Base-by-base conservation (phyloP, 2,329 filamentous ascomycete genomes). In the Verticillium nubilum region DNA sequence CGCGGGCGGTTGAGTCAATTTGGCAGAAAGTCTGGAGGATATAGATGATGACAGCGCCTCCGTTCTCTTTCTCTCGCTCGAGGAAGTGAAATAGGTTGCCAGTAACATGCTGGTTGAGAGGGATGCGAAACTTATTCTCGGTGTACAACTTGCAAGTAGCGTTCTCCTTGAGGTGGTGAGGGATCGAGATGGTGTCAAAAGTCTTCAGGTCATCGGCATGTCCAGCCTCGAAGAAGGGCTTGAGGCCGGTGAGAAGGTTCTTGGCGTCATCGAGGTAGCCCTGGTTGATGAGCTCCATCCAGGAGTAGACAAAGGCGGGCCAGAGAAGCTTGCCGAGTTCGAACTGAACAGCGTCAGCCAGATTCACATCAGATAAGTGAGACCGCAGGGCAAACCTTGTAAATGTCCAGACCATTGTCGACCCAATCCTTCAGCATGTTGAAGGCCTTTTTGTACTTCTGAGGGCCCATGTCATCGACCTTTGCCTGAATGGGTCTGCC, bases 271-370 rank as follows among this genome's bases (percentile, higher is more conserved):
- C 84, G 1, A 84, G 77, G 66, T 89, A 92, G 63, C 86, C 86
- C 61, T 91, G 85, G 33, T 80, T 80, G 28, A 96, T 83, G 59
- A 98, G 83, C 60, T 91, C 87, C 27, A 99, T 79, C 70, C 90
- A 97, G 0, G 91, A 95, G 74, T 99, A 96, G 56, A 98, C 90
- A 69, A 97, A 98, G 0, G 96, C 78, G 0, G 95, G 95, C 92
- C 95, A 99, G 17, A 97, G 77, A 4, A 98, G 80, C 65, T 96
- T 92, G 60, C 86, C 84, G 3, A 99, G 80, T 76, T 99, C 95
- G 52, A 94, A 92, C 86, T 93, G 63, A 2, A 13, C 64, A 50
- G 4, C 23, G 52, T n/a, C 29, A 59, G 52, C 59, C 66, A 42
- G 35, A 5, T 19, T 1, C 54, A 31, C 29, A 23, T 12, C 25